A percentile compares a stretch with the other conserved stretches of the same genome.
Conservation (phyloP, 1,284 basidiomycete species). For the Irpex sp. region DNA sequence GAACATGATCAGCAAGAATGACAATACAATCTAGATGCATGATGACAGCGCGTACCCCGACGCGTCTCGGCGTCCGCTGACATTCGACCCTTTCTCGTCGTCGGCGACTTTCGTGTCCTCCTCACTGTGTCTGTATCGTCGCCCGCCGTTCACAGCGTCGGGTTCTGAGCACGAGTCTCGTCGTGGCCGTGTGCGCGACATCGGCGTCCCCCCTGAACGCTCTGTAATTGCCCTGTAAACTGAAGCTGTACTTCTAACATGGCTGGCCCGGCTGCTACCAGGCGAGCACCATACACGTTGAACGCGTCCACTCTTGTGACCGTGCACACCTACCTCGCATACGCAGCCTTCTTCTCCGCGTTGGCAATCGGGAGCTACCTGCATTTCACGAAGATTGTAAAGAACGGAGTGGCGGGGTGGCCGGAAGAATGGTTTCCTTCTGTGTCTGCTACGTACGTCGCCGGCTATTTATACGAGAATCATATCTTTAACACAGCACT, state of each 20-base stretch:
- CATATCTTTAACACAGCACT: neutral
- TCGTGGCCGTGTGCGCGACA: neutral
- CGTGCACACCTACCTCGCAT: slow-evolving; percentile 71
- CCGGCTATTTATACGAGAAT: neutral
- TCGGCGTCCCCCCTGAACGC: neutral
- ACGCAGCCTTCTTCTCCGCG: slow-evolving; percentile 69
- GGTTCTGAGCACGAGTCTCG: neutral
- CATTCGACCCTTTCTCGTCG: neutral
- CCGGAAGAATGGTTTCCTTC: slow-evolving; percentile 93
- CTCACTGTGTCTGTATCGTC: neutral
- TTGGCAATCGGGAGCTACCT: slow-evolving; percentile 66
- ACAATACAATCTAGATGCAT: neutral
- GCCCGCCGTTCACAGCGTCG: neutral
- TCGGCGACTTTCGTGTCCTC: neutral
- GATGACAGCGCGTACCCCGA: neutral
- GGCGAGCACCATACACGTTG: slow-evolving; percentile 7
- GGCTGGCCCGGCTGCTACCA: slow-evolving; percentile 9
- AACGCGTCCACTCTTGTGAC: slow-evolving; percentile 37
- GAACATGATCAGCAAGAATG: neutral
- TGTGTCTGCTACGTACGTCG: slow-evolving; percentile 85
- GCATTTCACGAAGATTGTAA: slow-evolving; percentile 87
- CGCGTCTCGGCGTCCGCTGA: neutral
- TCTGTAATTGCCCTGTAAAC: neutral
- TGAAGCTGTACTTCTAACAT: slow-evolving; percentile 7
- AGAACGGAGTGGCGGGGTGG: slow-evolving; percentile 83